Percentiles rank a stretch among this genome's conserved stretches.
Conservation (phyloP, 768 basidiomycete genomes). For the Phallus indusiatus region DNA sequence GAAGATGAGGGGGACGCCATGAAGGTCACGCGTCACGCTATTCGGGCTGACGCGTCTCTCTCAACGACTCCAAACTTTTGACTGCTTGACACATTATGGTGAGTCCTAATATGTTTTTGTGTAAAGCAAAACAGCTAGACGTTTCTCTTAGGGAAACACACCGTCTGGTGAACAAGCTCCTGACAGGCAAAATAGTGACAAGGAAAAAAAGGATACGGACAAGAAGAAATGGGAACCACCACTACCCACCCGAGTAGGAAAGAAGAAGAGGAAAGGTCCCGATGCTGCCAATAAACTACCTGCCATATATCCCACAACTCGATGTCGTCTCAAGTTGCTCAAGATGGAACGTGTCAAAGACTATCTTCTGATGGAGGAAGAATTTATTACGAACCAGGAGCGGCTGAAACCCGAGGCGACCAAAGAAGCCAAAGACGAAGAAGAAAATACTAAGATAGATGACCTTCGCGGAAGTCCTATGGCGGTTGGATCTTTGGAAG, state of each 20-base stretch:
- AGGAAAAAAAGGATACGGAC: conserved; percentile 42
- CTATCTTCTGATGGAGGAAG: conserved; percentile 90
- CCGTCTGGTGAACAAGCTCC: conserved; percentile 47
- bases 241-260: conserved; percentile 91
- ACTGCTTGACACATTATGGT: background rate
- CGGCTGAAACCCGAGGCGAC: conserved; percentile 79
- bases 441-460: conserved; percentile 89
- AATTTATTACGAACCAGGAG: conserved; percentile 90
- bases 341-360: conserved; percentile 99
- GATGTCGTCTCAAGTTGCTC: conserved; percentile 89
- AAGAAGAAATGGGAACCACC: conserved; percentile 99
- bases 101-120: background rate
- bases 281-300: conserved; percentile 86
- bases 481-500: conserved; percentile 97
- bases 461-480: conserved; percentile 92
- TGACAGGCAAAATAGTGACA: conserved; percentile 33
- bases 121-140: background rate
- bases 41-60: no score
- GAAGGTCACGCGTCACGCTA: no score
- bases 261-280: conserved; percentile 92
- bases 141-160: conserved; percentile 52
- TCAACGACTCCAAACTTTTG: no score
- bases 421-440: conserved; percentile 91
- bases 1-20: background rate
- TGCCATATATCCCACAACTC: conserved; percentile 85